These are phyloP conservation scores for Rutstroemia sydowiana DNA, from an alignment of 2,329 filamentous ascomycete genomes.

Conservation along the genomic window DNA sequence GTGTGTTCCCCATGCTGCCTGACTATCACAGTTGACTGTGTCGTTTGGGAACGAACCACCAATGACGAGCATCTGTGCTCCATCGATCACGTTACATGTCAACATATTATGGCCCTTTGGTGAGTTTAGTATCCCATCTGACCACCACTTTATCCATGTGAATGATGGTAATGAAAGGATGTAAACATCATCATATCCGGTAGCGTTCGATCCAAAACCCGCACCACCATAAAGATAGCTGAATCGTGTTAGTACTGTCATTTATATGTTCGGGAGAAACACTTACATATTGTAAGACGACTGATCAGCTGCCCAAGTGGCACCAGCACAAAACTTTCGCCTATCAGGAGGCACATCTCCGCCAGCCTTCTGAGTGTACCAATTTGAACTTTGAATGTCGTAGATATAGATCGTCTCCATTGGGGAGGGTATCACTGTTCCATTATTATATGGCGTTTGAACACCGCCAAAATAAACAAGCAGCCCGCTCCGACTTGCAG, in stretches of 20 bases:
- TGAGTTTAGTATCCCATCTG: conserved; percentile 31
- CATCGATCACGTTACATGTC: conserved; percentile 45
- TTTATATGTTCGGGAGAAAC: not conserved
- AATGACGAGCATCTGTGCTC: conserved; percentile 55
- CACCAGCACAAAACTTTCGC: conserved; percentile 54
- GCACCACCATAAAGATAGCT: conserved; percentile 57
- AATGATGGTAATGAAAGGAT: conserved; percentile 56
- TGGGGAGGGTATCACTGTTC: conserved; percentile 36
- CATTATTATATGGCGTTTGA: conserved; percentile 38
- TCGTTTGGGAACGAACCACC: conserved; percentile 49
- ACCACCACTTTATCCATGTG: conserved; percentile 50
- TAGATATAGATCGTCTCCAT: conserved; percentile 50
- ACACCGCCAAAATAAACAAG: conserved; percentile 57
- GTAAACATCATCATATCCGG: conserved; percentile 55
- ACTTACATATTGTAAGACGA: conserved; percentile 59
- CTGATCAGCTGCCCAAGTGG: conserved; percentile 49
- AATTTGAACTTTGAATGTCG: conserved; percentile 51
- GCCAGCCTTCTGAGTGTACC: conserved; percentile 51
- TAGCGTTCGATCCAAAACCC: conserved; percentile 38
- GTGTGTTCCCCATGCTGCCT: conserved; percentile 46
- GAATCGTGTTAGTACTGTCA: conserved; percentile 10
- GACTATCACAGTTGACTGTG: conserved; percentile 43
- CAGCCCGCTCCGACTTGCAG: conserved; percentile 51
- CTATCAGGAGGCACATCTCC: conserved; percentile 46
- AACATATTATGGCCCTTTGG: conserved; percentile 53